Conservation (phyloP, 805 yeast species). For the Candida maris region DNA sequence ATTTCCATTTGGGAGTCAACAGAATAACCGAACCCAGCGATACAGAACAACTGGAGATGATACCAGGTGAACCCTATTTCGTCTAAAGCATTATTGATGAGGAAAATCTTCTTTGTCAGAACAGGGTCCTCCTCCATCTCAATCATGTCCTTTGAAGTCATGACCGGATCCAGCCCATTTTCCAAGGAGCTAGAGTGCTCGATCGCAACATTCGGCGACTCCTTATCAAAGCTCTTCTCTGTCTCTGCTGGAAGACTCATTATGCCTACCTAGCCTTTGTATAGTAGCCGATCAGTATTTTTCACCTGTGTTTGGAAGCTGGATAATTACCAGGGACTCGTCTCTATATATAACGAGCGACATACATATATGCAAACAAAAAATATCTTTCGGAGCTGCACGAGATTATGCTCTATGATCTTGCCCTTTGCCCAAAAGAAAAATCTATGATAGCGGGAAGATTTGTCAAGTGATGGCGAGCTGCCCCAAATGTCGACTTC, state of each 20-base stretch:
- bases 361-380: no score
- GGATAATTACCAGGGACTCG: no score
- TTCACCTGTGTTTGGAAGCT: no score
- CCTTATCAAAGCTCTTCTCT: constrained; percentile 3
- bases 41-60: constrained; percentile 45
- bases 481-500: no score
- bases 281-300: no score
- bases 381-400: no score
- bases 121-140: constrained; percentile 33
- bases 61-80: constrained; percentile 60
- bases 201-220: background rate
- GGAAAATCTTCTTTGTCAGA: constrained; percentile 37
- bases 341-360: no score
- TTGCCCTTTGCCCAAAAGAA: no score
- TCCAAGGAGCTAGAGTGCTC: constrained; percentile 10
- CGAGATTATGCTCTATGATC: no score
- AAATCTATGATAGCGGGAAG: no score
- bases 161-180: constrained; percentile 11
- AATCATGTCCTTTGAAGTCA: constrained; percentile 16
- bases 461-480: no score
- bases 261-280: background rate
- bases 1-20: constrained; percentile 50
- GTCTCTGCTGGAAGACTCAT: background rate
- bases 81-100: constrained; percentile 53
- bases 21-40: constrained; percentile 56